phyloP scores from a whole-genome alignment of 2,329 filamentous ascomycete species.

The Stagonosporopsis chrysanthemi region DNA sequence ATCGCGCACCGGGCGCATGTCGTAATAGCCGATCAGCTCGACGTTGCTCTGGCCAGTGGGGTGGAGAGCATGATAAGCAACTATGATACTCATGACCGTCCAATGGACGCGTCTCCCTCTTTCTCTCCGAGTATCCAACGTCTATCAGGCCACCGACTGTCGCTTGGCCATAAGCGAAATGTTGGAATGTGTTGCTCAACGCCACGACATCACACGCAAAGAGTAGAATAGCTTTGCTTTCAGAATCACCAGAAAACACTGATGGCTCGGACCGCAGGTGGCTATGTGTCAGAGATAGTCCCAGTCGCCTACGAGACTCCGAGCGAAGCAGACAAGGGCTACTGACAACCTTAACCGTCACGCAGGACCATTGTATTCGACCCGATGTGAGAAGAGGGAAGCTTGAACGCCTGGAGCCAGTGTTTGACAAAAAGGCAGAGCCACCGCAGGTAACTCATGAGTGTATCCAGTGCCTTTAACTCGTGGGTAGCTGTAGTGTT shows the following conservation, averaged over 20 bases:
- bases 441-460: conserved; percentile 80
- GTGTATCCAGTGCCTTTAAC: neutral
- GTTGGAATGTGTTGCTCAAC: conserved; percentile 89
- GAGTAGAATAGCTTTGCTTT: conserved; percentile 83
- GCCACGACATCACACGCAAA: conserved; percentile 83
- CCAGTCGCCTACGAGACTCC: conserved; percentile 83
- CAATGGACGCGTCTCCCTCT: conserved; percentile 71
- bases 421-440: conserved; percentile 87
- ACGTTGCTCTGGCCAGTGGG: conserved; percentile 85
- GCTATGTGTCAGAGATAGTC: conserved; percentile 91
- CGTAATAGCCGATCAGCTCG: conserved; percentile 80
- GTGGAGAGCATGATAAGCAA: conserved; percentile 91
- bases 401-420: conserved; percentile 82
- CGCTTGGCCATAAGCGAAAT: conserved; percentile 99
- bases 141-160: conserved; percentile 83
- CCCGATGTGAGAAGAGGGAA: conserved; percentile 85
- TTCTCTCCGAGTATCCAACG: conserved; percentile 73
- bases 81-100: conserved; percentile 78
- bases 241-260: conserved; percentile 89
- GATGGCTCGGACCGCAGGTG: conserved; percentile 84
- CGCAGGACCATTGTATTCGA: conserved; percentile 87
- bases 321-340: conserved; percentile 73
- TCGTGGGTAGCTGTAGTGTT: conserved; percentile 9
- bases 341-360: conserved; percentile 76
- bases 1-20: conserved; percentile 92